These are phyloP conservation scores for Coleophoma crateriformis DNA, from an alignment of 2,329 filamentous ascomycete species.

Conservation along the genomic window DNA sequence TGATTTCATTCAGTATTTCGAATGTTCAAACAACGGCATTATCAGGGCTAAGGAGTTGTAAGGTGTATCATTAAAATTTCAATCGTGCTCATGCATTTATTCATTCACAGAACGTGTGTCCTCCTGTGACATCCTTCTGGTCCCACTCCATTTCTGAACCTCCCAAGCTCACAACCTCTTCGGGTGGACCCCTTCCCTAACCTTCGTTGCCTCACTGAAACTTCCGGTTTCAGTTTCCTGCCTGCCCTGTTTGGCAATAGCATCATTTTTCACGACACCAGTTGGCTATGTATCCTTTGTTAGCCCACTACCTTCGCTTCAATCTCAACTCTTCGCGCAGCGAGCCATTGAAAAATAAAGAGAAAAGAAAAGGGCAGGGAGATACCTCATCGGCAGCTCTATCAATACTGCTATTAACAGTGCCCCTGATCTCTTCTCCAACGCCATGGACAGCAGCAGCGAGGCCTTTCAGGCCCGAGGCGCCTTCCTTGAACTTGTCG, in stretches of 20 bases:
- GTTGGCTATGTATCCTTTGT: slow-evolving; percentile 3
- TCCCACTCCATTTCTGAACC: no score
- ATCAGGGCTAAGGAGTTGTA: no score
- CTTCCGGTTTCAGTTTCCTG: slow-evolving; percentile 12
- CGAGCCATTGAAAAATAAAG: not conserved
- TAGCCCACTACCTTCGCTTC: not conserved
- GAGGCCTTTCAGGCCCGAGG: slow-evolving; percentile 4
- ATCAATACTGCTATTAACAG: slow-evolving; percentile 13
- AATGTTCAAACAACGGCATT: no score
- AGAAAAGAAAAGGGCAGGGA: not conserved
- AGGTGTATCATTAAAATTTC: no score
- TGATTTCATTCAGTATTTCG: no score
- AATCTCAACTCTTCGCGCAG: not conserved
- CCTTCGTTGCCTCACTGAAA: slow-evolving; percentile 13
- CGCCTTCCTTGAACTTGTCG: slow-evolving; percentile 2
- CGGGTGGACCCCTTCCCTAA: slow-evolving; percentile 12
- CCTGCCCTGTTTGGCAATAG: slow-evolving; percentile 11
- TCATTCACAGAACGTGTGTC: no score
- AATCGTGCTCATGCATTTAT: no score
- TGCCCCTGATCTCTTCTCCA: slow-evolving; percentile 13
- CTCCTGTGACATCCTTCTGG: no score
- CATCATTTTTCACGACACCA: slow-evolving; percentile 13
- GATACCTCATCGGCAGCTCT: slow-evolving; percentile 8
- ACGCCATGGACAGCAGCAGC: slow-evolving; percentile 11
- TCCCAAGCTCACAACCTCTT: not conserved